These are phyloP conservation scores for Wallacemonas sp. DNA, from an alignment of 208 protist genomes.

Conservation along the genomic window DNA sequence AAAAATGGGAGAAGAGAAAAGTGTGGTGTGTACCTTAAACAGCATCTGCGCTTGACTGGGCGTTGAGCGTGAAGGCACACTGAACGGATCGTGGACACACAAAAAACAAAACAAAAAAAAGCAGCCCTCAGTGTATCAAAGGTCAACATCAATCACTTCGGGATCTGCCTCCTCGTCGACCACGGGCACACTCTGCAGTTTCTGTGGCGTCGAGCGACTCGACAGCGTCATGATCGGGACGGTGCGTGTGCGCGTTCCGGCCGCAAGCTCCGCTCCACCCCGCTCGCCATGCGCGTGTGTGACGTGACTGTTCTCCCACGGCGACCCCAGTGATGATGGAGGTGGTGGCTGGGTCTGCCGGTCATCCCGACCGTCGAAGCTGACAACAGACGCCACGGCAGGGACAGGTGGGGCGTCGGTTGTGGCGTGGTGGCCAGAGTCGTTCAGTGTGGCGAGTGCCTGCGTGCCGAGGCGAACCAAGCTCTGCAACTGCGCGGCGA, in stretches of 20 bases:
- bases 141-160: constrained; percentile 8
- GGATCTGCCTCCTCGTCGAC: neutral
- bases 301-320: neutral
- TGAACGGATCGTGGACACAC: neutral
- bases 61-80: neutral
- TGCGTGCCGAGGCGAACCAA: constrained; percentile 3
- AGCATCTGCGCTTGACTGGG: neutral
- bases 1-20: too few relatives aligned
- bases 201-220: constrained; percentile 10
- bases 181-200: neutral
- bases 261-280: neutral
- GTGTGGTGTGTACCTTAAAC: too few relatives aligned
- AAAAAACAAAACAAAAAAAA: constrained; percentile 3
- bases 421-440: neutral
- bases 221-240: constrained; percentile 11
- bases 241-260: constrained; percentile 3
- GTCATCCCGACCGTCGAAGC: neutral
- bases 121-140: neutral
- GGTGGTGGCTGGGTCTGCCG: constrained; percentile 1
- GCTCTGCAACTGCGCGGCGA: constrained; percentile 1
- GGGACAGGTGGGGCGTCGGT: neutral
- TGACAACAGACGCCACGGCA: constrained; percentile 4
- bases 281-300: neutral
- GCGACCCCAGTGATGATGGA: neutral
- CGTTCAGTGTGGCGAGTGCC: neutral